Base-by-base conservation (phyloP, 2,329 filamentous ascomycete species). In the Venturia nashicola region DNA sequence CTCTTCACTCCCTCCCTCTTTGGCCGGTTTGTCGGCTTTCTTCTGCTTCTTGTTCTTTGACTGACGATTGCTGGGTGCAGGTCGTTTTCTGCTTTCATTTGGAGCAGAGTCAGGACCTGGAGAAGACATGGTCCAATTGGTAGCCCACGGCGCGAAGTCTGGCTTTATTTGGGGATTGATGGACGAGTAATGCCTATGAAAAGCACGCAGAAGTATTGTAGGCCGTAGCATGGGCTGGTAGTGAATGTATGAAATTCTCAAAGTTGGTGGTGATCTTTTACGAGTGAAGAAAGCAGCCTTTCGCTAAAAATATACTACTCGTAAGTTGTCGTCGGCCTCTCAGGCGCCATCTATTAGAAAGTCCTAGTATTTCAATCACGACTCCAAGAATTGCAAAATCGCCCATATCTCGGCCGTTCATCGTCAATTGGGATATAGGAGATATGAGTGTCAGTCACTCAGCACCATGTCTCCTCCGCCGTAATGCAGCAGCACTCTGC, bases 1-100 rank as follows among this genome's bases (percentile, higher is more conserved):
- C 64, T 80, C 78, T 65, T 81, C 79, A 64, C 79, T 79, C 34
- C 73, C 78, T 14, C 79, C 79, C 32, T 79, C 77, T 2, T 71
- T 74, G 70, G 39, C 62, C n/a, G 36, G 27, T 40, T 60, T 61
- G 62, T 74, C 65, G 75, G 74, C 68, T 54, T 60, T 65, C 40
- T 42, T 55, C 46, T 65, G 48, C 43, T 64, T 63, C 34, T 60
- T 63, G 62, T 65, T 64, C 54, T 54, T 34, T 46, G 60, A 12
- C 23, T 57, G 27, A 5, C 18, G 27, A 5, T 36, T 57, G 32
- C 5, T 36, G 3, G 51, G 51, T 7, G 51, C 27, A 18, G 51
- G 32, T n/a, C 51, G 27, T 36, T 57, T 57, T 57, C 18, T 57
- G 51, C 51, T 36, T 62, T 64, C 7, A 20, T 18, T 42, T 39